Percentiles rank a stretch among this genome's conserved stretches.
These are phyloP conservation scores for Pythium sukuiense DNA, from an alignment of 352 stramenopile species.

Conservation along the genomic window DNA sequence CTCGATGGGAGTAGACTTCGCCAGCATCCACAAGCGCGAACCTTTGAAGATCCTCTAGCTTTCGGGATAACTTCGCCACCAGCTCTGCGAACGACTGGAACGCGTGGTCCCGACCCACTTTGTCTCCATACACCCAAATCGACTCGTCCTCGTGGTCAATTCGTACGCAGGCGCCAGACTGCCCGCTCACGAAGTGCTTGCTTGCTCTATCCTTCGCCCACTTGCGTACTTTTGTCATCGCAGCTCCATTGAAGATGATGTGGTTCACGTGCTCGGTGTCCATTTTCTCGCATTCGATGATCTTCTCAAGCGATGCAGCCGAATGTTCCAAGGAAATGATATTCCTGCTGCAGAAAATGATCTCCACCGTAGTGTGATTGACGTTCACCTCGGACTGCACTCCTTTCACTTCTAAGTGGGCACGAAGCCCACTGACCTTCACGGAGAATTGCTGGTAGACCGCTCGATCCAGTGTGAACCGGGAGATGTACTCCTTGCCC, in stretches of 20 bases:
- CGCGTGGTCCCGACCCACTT: background rate
- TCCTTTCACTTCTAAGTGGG: background rate
- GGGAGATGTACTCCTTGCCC: constrained; percentile 19
- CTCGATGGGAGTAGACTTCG: background rate
- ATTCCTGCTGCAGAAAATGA: constrained; percentile 9
- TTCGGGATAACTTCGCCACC: background rate
- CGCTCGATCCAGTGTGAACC: background rate
- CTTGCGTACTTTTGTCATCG: background rate
- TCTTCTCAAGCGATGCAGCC: constrained; percentile 2
- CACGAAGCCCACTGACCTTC: background rate
- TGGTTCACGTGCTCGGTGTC: background rate
- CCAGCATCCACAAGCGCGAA: constrained; percentile 8
- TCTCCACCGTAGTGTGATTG: constrained; percentile 3
- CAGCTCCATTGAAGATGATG: constrained; percentile 4
- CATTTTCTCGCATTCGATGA: constrained; percentile 13
- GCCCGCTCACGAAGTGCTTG: background rate
- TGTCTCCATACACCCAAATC: constrained; percentile 3
- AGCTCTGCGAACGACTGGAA: background rate
- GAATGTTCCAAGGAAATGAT: background rate
- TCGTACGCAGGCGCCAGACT: too few relatives aligned
- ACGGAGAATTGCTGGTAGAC: constrained; percentile 10
- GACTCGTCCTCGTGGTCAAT: background rate
- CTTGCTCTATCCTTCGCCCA: background rate
- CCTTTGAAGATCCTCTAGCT: constrained; percentile 18
- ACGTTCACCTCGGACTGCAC: background rate